Evolutionary conservation across 1,284 basidiomycete species (phyloP).

Genomic region (Rhodotorula sp.): DNA sequence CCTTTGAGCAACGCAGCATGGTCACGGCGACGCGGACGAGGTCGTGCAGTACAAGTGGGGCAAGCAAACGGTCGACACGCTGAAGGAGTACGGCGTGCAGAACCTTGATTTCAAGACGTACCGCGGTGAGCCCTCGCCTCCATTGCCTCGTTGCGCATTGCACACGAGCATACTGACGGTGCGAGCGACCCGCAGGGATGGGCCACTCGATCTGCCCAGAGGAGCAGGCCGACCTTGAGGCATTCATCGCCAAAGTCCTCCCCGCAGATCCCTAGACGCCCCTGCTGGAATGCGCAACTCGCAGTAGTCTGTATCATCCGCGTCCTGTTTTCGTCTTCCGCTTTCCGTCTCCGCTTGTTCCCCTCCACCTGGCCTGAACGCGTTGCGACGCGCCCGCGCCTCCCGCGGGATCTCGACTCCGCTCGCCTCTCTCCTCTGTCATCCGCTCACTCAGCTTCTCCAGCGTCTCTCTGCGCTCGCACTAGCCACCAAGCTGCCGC

Average conservation of each 20-base stretch:
- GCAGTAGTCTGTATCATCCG: background rate
- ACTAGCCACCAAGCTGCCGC: background rate
- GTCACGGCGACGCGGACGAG: constrained; percentile 76
- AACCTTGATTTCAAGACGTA: constrained; percentile 43
- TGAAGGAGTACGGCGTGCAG: constrained; percentile 37
- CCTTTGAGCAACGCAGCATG: constrained; percentile 57
- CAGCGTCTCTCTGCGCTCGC: too few relatives aligned
- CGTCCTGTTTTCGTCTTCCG: background rate
- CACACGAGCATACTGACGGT: too few relatives aligned
- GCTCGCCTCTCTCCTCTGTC: background rate
- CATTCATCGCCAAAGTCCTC: constrained; percentile 18
- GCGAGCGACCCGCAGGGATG: constrained; percentile 16
- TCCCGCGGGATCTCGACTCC: background rate
- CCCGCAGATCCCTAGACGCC: constrained; percentile 65
- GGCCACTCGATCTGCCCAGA: constrained; percentile 29
- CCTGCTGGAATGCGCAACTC: background rate
- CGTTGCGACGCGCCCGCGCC: background rate
- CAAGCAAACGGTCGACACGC: constrained; percentile 35
- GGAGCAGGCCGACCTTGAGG: constrained; percentile 34
- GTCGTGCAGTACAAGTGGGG: constrained; percentile 58
- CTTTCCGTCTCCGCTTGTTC: too few relatives aligned
- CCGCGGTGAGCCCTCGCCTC: constrained; percentile 9
- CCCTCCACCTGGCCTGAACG: background rate
- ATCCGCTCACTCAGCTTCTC: background rate
- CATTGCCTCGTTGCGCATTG: background rate